phyloP scores from a whole-genome alignment of 2,329 filamentous ascomycete species.

The Fusarium fracticaudum region DNA sequence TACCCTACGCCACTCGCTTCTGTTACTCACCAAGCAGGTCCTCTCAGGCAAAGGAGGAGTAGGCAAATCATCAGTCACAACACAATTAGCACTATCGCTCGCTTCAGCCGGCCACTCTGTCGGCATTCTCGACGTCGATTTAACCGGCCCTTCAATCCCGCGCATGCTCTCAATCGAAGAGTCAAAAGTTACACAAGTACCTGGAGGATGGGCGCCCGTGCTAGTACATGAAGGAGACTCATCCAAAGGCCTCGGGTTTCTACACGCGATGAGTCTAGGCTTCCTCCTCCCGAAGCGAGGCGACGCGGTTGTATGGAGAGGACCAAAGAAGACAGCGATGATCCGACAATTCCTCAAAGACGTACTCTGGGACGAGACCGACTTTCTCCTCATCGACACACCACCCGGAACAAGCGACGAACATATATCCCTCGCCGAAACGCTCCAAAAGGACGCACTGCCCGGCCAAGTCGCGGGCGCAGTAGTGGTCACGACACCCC shows the following conservation, averaged over 20 bases:
- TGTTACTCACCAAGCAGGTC: slow-evolving; percentile 57
- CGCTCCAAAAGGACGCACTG: slow-evolving; percentile 71
- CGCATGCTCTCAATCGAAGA: slow-evolving; percentile 91
- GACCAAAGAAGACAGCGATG: slow-evolving; percentile 99
- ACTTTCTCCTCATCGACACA: slow-evolving; percentile 94
- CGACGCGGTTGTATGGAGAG: slow-evolving; percentile 96
- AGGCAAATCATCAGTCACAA: slow-evolving; percentile 97
- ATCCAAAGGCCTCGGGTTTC: slow-evolving; percentile 64
- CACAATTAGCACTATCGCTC: slow-evolving; percentile 91
- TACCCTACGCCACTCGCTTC: background rate
- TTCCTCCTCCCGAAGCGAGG: slow-evolving; percentile 86
- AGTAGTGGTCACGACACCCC: slow-evolving; percentile 94
- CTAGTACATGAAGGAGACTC: slow-evolving; percentile 74
- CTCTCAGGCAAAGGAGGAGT: slow-evolving; percentile 98
- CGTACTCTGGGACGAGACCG: slow-evolving; percentile 86
- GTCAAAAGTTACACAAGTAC: slow-evolving; percentile 89
- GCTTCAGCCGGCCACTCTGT: slow-evolving; percentile 87
- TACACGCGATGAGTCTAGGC: slow-evolving; percentile 90
- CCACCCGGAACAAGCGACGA: slow-evolving; percentile 97
- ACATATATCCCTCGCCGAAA: slow-evolving; percentile 94
- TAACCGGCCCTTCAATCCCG: slow-evolving; percentile 96
- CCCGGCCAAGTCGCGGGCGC: slow-evolving; percentile 82
- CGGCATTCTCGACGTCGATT: slow-evolving; percentile 93
- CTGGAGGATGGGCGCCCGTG: slow-evolving; percentile 92
- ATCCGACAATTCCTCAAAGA: slow-evolving; percentile 94